Conservation (phyloP, 2,329 filamentous ascomycete species). For the Colletotrichum agaves region DNA sequence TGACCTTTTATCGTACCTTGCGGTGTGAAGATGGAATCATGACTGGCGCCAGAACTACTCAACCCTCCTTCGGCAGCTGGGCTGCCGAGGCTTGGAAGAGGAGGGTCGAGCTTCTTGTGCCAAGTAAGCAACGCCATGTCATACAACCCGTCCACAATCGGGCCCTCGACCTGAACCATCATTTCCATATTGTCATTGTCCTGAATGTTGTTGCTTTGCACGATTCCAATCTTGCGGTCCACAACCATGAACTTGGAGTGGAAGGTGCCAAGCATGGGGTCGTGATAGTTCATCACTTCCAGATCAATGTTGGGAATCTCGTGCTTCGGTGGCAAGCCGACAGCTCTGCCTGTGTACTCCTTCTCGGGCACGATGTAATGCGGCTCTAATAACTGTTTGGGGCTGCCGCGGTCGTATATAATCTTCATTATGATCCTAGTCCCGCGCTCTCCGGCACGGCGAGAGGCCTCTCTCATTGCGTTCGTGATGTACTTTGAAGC, state of each 20-base stretch:
- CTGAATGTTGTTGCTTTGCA: slow-evolving; percentile 84
- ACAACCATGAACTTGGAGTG: slow-evolving; percentile 84
- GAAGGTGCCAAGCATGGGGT: slow-evolving; percentile 76
- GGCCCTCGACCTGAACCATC: slow-evolving; percentile 80
- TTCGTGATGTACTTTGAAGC: slow-evolving; percentile 75
- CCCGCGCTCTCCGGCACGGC: slow-evolving; percentile 67
- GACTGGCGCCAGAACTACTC: slow-evolving; percentile 35
- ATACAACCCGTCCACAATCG: slow-evolving; percentile 80
- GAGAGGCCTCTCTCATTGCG: slow-evolving; percentile 75
- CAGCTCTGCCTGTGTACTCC: slow-evolving; percentile 66
- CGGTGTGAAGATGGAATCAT: neutral
- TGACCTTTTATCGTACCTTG: neutral
- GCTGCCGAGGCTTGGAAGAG: slow-evolving; percentile 64
- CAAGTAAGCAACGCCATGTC: slow-evolving; percentile 80
- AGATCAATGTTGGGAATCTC: slow-evolving; percentile 79
- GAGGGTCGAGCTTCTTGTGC: slow-evolving; percentile 70
- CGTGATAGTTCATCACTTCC: slow-evolving; percentile 79
- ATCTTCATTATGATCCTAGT: slow-evolving; percentile 74
- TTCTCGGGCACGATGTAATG: slow-evolving; percentile 69
- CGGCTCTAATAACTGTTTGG: slow-evolving; percentile 72
- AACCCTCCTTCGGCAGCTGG: slow-evolving; percentile 53
- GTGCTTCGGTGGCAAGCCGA: slow-evolving; percentile 69
- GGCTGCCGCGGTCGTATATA: slow-evolving; percentile 77
- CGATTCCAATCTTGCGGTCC: slow-evolving; percentile 74
- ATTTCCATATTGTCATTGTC: slow-evolving; percentile 86